Conservation (phyloP, 805 yeast genomes). For the Cyberlindnera mycetangii region DNA sequence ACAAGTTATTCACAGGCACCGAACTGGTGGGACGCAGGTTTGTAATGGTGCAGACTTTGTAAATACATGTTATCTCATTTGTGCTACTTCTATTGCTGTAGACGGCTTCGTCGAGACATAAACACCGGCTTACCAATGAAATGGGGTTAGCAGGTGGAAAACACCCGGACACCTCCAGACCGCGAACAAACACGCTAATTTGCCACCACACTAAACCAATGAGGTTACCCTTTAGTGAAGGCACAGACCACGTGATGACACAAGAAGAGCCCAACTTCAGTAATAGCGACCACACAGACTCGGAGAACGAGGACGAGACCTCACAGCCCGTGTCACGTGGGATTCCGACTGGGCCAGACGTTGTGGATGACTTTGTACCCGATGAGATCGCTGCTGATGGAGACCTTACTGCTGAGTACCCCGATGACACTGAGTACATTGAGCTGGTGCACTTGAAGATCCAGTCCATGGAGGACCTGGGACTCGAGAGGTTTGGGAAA, state of each 20-base stretch:
- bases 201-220: slow-evolving; percentile 1
- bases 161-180: slow-evolving; percentile 3
- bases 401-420: slow-evolving; percentile 54
- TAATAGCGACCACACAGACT: slow-evolving; percentile 25
- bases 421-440: slow-evolving; percentile 55
- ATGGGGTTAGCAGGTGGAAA: not conserved
- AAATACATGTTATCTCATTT: not conserved
- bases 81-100: not conserved
- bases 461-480: slow-evolving; percentile 56
- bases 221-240: no score
- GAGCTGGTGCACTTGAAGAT: slow-evolving; percentile 73
- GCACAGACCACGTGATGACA: slow-evolving; percentile 1
- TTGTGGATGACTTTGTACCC: slow-evolving; percentile 33
- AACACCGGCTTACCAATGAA: not conserved
- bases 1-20: no score
- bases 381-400: slow-evolving; percentile 66
- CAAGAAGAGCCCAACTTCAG: slow-evolving; percentile 11
- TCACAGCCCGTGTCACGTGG: slow-evolving; percentile 11
- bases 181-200: no score
- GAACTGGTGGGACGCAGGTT: no score
- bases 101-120: not conserved
- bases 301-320: slow-evolving; percentile 18
- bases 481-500: slow-evolving; percentile 52
- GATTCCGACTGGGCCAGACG: slow-evolving; percentile 10
- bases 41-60: no score